phyloP scores from a whole-genome alignment of 2,329 filamentous ascomycete genomes.

The Alternaria sp. region DNA sequence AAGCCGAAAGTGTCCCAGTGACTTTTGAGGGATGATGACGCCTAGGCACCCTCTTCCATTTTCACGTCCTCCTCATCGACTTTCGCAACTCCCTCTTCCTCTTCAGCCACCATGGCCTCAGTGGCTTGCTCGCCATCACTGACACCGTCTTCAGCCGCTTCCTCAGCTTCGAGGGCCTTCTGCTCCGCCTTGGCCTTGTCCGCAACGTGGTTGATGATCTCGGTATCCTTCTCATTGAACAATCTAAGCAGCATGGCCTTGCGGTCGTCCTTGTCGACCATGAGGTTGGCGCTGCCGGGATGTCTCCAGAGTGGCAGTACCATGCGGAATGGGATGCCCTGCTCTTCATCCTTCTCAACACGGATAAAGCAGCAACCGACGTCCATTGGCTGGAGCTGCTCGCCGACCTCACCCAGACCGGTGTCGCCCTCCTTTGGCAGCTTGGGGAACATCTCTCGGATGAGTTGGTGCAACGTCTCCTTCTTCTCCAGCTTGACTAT shows the following conservation, averaged over 20 bases:
- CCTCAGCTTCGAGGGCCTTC: conserved; percentile 28
- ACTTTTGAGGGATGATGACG: neutral
- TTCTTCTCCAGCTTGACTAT: conserved; percentile 79
- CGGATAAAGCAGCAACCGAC: conserved; percentile 92
- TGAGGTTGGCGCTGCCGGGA: conserved; percentile 89
- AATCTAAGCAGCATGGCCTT: conserved; percentile 89
- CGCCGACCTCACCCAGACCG: conserved; percentile 85
- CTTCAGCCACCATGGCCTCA: conserved; percentile 9
- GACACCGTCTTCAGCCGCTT: conserved; percentile 20
- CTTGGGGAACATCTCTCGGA: conserved; percentile 97
- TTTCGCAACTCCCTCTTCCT: conserved; percentile 16
- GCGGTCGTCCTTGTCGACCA: conserved; percentile 97
- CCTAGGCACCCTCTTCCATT: conserved; percentile 13
- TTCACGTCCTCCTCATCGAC: conserved; percentile 14
- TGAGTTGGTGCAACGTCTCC: conserved; percentile 79
- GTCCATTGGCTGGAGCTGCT: conserved; percentile 78
- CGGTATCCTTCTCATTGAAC: conserved; percentile 86
- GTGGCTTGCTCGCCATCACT: conserved; percentile 14
- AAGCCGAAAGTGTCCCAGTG: neutral
- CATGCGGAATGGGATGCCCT: conserved; percentile 77
- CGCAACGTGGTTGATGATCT: conserved; percentile 63
- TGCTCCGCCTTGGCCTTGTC: conserved; percentile 44
- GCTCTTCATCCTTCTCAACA: conserved; percentile 76
- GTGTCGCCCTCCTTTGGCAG: conserved; percentile 78
- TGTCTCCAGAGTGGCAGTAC: conserved; percentile 95